Conservation (phyloP, 2,329 filamentous ascomycete genomes). For the Neurospora crassa region DNA sequence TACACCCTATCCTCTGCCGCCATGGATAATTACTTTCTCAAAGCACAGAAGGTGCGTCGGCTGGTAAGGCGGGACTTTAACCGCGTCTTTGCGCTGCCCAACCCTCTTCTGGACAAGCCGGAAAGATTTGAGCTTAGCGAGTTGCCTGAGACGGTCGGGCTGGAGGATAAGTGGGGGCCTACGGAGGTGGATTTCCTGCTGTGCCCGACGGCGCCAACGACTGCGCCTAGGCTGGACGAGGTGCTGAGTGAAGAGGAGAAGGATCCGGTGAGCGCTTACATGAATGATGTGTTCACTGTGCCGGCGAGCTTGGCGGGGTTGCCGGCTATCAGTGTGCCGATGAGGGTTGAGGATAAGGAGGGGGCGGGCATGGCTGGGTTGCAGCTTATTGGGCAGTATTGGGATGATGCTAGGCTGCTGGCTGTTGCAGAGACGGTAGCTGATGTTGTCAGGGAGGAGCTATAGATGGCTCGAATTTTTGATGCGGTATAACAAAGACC, state of each 20-base stretch:
- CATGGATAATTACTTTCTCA: slow-evolving; percentile 93
- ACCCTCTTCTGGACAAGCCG: slow-evolving; percentile 48
- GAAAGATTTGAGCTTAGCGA: slow-evolving; percentile 46
- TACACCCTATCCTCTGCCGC: slow-evolving; percentile 85
- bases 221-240: slow-evolving; percentile 37
- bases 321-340: slow-evolving; percentile 77
- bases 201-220: slow-evolving; percentile 71
- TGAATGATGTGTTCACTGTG: slow-evolving; percentile 93
- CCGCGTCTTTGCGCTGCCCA: slow-evolving; percentile 57
- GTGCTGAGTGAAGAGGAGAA: slow-evolving; percentile 28
- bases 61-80: slow-evolving; percentile 84
- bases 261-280: slow-evolving; percentile 64
- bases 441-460: neutral
- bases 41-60: slow-evolving; percentile 79
- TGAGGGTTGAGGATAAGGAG: slow-evolving; percentile 28
- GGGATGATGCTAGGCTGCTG: slow-evolving; percentile 59
- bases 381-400: slow-evolving; percentile 74
- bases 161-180: slow-evolving; percentile 48
- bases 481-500: neutral
- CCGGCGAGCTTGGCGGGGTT: slow-evolving; percentile 87
- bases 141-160: slow-evolving; percentile 41
- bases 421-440: slow-evolving; percentile 37
- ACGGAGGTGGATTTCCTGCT: slow-evolving; percentile 74
- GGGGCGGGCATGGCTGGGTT: slow-evolving; percentile 45
- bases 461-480: neutral